Base-by-base conservation (phyloP, 805 yeast species). In the Candida ovalis region DNA sequence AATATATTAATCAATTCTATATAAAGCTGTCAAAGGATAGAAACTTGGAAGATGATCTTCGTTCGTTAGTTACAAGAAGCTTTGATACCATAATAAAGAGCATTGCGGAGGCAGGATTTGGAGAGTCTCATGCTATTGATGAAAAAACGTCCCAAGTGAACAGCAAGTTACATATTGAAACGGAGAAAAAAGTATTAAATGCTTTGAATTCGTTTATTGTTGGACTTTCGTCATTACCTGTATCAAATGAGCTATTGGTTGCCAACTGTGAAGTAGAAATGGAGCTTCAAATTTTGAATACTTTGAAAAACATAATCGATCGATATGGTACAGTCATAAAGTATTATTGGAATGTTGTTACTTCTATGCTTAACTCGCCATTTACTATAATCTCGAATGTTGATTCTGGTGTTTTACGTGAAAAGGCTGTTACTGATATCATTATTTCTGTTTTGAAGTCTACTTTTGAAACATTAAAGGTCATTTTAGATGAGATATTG, bases 401-500 rank as follows among this genome's bases (percentile, higher is more conserved):
- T 24, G 62, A 58, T 45, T 40, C 44, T 4, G 42, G 47, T 5
- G 53, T 49, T 43, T 59, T 43, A 48, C 62, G 48, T 25, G 61
- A 63, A 41, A 59, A 68, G 45, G 67, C 73, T 2, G 66, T 78
- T 23, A 61, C 60, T 18, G 82, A 78, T 17, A 81, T 80, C 49
- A 68, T 77, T 23, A 66, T 69, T 21, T 73, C 74, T 4, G 73
- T 88, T 35, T 71, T 80, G 51, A 81, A 79, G 53, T 77, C 85
- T 0, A 81, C 96, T 0, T 94, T 89, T 68, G 91, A 84, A 47
- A 86, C 94, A 0, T 72, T 92, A 53, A 91, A 88, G 60, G 74
- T 91, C 45, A 81, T 92, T 19, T 74, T 95, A 51, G 95, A 89
- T 60, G 97, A 92, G 61, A 89, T 92, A 58, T 66, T 94, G 42